A percentile compares a stretch with the other conserved stretches of the same genome.
These are phyloP conservation scores for Alternaria brassicicola DNA, from an alignment of 2,329 filamentous ascomycete species.

Conservation along the genomic window DNA sequence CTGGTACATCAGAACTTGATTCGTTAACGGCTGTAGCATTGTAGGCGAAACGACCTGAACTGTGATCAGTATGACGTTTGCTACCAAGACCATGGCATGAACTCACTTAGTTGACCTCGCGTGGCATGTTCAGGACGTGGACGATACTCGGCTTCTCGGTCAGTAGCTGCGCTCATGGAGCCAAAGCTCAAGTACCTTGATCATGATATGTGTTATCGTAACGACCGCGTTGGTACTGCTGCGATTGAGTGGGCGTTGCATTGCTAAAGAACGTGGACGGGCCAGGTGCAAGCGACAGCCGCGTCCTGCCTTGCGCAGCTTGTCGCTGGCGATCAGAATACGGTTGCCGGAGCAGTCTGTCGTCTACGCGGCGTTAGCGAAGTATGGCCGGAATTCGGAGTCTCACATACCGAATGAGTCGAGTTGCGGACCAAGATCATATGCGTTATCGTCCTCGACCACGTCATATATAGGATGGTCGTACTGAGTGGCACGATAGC, in stretches of 20 bases:
- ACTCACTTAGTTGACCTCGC: constrained; percentile 14
- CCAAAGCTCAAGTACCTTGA: neutral
- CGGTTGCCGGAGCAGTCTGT: constrained; percentile 41
- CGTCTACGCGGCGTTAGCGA: constrained; percentile 36
- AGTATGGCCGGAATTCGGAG: neutral
- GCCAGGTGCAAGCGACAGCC: constrained; percentile 47
- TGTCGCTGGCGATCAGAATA: constrained; percentile 43
- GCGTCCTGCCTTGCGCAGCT: constrained; percentile 42
- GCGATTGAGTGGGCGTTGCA: constrained; percentile 8
- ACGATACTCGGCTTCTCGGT: constrained; percentile 5
- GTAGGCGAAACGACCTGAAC: constrained; percentile 32
- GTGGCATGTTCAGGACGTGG: constrained; percentile 2
- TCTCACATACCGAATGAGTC: constrained; percentile 57
- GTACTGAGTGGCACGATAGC: constrained; percentile 30
- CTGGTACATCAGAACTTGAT: constrained; percentile 40
- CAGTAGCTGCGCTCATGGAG: neutral
- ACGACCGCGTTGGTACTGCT: constrained; percentile 3
- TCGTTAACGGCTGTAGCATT: constrained; percentile 21
- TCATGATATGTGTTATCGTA: neutral
- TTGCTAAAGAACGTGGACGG: constrained; percentile 16
- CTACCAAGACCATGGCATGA: no score
- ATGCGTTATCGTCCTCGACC: constrained; percentile 34
- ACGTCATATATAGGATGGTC: constrained; percentile 24
- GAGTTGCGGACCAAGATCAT: constrained; percentile 33
- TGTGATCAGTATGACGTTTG: neutral